Conservation (phyloP, 345 rosid genomes). For the Kernera saxatilis region DNA sequence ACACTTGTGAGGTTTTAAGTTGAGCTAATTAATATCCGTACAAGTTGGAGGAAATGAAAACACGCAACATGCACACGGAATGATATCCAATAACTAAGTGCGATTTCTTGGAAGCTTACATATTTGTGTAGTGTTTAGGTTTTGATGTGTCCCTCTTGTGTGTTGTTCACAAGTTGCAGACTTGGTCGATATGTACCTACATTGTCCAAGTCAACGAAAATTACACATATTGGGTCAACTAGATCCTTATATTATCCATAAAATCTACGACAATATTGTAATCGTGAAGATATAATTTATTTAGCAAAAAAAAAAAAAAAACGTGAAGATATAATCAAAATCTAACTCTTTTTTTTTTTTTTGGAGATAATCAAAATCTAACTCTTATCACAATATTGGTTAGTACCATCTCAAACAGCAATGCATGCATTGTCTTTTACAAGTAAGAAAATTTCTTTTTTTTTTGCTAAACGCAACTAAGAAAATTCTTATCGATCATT, state of each 20-base stretch:
- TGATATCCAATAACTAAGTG: neutral
- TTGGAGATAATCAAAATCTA: too few relatives aligned
- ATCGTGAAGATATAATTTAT: too few relatives aligned
- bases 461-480: too few relatives aligned
- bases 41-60: slow-evolving; percentile 13
- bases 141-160: slow-evolving; percentile 19
- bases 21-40: slow-evolving; percentile 15
- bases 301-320: too few relatives aligned
- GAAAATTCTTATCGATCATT: neutral
- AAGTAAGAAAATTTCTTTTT: neutral
- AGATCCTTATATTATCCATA: neutral
- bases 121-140: slow-evolving; percentile 11
- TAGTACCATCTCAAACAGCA: neutral
- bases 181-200: slow-evolving; percentile 5
- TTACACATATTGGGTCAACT: slow-evolving; percentile 17
- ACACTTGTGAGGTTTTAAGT: neutral
- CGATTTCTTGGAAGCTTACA: slow-evolving; percentile 26
- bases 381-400: neutral
- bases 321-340: too few relatives aligned
- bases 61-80: slow-evolving; percentile 12
- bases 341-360: too few relatives aligned
- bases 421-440: neutral
- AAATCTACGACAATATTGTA: neutral
- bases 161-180: slow-evolving; percentile 15
- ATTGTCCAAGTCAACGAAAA: slow-evolving; percentile 21